Percentiles rank a stretch among this genome's conserved stretches.
phyloP scores from a whole-genome alignment of 164 flowering plant species.

The Vitis labrusca region DNA sequence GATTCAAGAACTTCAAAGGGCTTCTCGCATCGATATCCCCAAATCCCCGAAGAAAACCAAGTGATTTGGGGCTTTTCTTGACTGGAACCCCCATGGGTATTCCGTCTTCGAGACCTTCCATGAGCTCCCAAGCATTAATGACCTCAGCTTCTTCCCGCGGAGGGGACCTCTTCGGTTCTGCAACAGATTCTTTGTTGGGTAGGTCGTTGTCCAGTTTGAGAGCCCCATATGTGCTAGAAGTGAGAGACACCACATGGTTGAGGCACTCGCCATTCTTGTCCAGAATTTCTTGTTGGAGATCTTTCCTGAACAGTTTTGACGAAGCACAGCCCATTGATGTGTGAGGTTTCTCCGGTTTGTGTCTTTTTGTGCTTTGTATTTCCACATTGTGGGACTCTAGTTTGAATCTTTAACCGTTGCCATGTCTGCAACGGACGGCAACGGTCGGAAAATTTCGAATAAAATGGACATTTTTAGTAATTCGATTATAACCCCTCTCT shows the following conservation, averaged over 20 bases:
- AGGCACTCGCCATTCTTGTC: conserved; percentile 32
- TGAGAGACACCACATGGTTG: conserved; percentile 87
- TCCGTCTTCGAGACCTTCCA: conserved; percentile 80
- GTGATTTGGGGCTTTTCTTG: conserved; percentile 52
- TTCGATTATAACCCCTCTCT: too few relatives aligned
- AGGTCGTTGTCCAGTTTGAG: conserved; percentile 59
- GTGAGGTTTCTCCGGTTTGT: conserved; percentile 10
- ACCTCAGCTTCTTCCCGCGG: conserved; percentile 60
- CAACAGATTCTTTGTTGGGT: conserved; percentile 16
- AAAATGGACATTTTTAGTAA: background rate
- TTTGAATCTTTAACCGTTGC: conserved; percentile 25
- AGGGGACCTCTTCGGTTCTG: conserved; percentile 33
- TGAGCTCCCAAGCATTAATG: conserved; percentile 86
- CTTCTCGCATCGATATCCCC: conserved; percentile 35
- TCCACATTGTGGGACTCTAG: background rate
- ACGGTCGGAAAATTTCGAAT: conserved; percentile 41
- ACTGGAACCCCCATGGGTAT: conserved; percentile 24
- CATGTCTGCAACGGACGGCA: conserved; percentile 24
- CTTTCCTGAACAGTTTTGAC: conserved; percentile 57
- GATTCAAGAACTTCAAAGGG: conserved; percentile 54
- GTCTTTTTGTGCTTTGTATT: background rate
- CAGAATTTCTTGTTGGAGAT: conserved; percentile 36
- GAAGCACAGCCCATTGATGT: conserved; percentile 83
- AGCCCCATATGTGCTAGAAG: conserved; percentile 79
- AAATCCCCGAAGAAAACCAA: conserved; percentile 29